phyloP scores from a whole-genome alignment of 306 rosid genomes.

The Potentilla sterilis region DNA sequence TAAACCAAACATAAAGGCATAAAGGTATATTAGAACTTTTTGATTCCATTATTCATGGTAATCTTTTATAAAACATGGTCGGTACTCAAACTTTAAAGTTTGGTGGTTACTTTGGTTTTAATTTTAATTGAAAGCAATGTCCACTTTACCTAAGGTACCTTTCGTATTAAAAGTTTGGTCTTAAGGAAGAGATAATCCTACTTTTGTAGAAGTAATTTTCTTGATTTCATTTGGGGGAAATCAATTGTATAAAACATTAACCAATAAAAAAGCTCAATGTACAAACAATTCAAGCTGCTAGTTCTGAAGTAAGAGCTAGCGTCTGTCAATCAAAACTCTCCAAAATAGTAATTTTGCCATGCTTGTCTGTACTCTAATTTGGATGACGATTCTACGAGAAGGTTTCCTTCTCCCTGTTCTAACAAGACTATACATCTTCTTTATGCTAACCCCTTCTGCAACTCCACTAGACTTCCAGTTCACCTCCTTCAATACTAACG shows the following conservation, averaged over 20 bases:
- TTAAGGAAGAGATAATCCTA: no score
- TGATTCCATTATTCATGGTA: no score
- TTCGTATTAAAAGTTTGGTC: not conserved
- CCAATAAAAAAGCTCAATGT: no score
- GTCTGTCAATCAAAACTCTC: not conserved
- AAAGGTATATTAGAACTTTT: no score
- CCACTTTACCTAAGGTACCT: not conserved
- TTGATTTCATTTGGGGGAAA: not conserved
- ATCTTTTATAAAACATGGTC: not conserved
- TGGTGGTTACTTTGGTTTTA: not conserved
- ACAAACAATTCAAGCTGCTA: not conserved
- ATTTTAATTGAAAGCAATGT: not conserved
- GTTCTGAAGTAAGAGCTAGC: not conserved
- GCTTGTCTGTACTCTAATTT: not conserved
- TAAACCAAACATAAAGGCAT: not conserved
- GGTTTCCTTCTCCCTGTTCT: not conserved
- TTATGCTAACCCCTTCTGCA: not conserved
- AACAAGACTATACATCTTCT: not conserved
- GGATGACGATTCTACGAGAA: not conserved
- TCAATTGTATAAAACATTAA: no score
- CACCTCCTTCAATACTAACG: not conserved
- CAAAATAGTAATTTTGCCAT: not conserved
- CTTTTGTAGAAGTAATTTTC: not conserved
- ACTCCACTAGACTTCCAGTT: not conserved
- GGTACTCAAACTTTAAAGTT: no score